Base-by-base conservation (phyloP, 306 rosid genomes). In the Glycine tomentella region DNA sequence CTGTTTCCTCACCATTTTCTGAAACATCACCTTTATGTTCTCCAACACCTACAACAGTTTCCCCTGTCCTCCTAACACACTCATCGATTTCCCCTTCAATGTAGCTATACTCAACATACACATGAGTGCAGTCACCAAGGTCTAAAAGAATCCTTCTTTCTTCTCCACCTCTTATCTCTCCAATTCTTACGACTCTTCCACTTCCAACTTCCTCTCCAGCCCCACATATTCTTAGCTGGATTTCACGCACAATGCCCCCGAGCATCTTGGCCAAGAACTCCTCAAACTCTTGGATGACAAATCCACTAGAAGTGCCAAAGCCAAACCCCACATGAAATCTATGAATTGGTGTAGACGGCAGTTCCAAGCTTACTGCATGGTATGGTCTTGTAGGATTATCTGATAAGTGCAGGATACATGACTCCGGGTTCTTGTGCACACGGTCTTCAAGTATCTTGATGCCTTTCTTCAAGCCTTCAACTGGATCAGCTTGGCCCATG, bases 271-370 rank as follows among this genome's bases (percentile, higher is more conserved):
- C 87, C 64, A 92, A 77, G 76, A 95, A 90, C 84, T 95, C 95
- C 72, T 91, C 97, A 50, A 95, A 95, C 78, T 92, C 98, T n/a
- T 88, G 92, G 80, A 95, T 90, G 49, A 92, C 84, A 44, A 88
- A 89, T 4, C 97, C 95, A 1, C 83, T 89, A 4, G 93, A 88
- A 75, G 94, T 77, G 50, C 91, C 91, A 16, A 81, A 85, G 51
- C 97, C 97, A 20, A 92, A 85, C 20, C 97, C 98, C 0, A 95
- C 92, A 62, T 95, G 96, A 77, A 95, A 95, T 50, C 91, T 87
- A 72, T 91, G 97, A 75, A 92, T 90, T 3, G 97, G 97, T 51
- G 93, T 87, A 42, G 93, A 83, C 9, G 89, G 95, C 12, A 86
- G 62, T n/a, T 93, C 98, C 90, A 87, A 78, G 91, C 85, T 82